A percentile compares a stretch with the other conserved stretches of the same genome.
Conservation (phyloP, 164 flowering plant species). For the Dillenia suffruticosa region DNA sequence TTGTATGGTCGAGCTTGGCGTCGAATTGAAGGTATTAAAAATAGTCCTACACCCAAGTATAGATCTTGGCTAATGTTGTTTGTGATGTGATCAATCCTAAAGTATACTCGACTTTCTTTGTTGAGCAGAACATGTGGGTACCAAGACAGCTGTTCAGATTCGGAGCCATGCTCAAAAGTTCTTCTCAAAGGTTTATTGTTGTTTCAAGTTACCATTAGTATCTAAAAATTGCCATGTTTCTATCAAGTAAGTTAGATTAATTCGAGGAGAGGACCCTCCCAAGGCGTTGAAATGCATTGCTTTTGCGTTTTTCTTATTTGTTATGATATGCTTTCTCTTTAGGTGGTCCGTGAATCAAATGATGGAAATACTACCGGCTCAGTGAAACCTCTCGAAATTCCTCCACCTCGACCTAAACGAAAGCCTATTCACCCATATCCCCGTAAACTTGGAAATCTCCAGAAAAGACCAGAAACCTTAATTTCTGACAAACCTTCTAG, state of each 20-base stretch:
- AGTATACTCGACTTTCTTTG: slow-evolving; percentile 5
- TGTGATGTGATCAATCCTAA: neutral
- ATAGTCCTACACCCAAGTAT: neutral
- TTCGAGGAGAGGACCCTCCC: slow-evolving; percentile 8
- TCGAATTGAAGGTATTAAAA: slow-evolving; percentile 48
- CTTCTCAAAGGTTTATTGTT: slow-evolving; percentile 68
- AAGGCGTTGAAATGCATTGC: slow-evolving; percentile 7
- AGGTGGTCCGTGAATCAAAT: slow-evolving; percentile 60
- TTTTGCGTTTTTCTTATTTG: slow-evolving; percentile 5
- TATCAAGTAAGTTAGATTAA: slow-evolving; percentile 16
- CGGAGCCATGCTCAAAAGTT: slow-evolving; percentile 96
- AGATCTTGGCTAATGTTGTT: neutral
- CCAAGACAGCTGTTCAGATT: slow-evolving; percentile 90
- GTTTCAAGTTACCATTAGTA: slow-evolving; percentile 7
- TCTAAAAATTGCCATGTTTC: slow-evolving; percentile 15
- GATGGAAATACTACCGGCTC: slow-evolving; percentile 25
- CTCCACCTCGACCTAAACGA: slow-evolving; percentile 89
- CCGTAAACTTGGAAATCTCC: slow-evolving; percentile 41
- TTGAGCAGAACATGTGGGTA: slow-evolving; percentile 70
- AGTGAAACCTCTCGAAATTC: slow-evolving; percentile 62
- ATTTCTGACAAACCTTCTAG: slow-evolving; percentile 20
- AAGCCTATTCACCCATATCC: slow-evolving; percentile 89
- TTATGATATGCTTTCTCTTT: slow-evolving; percentile 6
- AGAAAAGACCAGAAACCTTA: slow-evolving; percentile 14
- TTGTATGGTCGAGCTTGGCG: slow-evolving; percentile 67